A percentile compares a stretch with the other conserved stretches of the same genome.
Evolutionary conservation across 331 rosid genomes (phyloP).

Genomic region (Quercus phellos): DNA sequence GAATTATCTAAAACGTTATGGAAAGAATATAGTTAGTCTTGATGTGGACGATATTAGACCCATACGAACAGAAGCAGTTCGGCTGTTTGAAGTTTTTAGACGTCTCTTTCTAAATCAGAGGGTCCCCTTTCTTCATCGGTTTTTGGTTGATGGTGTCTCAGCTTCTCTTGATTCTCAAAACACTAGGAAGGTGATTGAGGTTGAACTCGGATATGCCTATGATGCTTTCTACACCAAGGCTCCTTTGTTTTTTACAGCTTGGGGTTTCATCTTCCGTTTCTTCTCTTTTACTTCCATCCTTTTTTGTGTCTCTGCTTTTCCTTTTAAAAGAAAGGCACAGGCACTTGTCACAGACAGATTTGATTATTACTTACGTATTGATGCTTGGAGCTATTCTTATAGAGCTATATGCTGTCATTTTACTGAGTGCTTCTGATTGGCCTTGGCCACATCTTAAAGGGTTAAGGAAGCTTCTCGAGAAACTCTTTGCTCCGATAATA

Average conservation of each 20-base stretch:
- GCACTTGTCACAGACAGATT: neutral
- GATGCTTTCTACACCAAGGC: constrained; percentile 12
- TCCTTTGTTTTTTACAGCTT: neutral
- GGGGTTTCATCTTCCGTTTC: constrained; percentile 3
- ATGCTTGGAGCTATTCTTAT: neutral
- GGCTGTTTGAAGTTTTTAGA: neutral
- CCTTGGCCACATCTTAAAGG: neutral
- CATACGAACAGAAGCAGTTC: no score
- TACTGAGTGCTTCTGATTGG: neutral
- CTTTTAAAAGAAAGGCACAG: neutral
- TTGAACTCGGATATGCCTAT: neutral
- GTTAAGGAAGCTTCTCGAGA: no score
- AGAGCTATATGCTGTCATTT: neutral
- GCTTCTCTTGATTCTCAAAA: no score
- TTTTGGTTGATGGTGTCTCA: no score
- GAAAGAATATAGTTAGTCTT: no score
- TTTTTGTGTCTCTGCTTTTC: neutral
- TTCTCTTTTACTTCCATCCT: neutral
- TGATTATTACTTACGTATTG: neutral
- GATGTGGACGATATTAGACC: no score
- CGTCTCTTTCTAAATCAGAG: no score
- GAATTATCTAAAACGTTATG: no score
- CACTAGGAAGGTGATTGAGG: neutral
- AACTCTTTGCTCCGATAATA: no score
- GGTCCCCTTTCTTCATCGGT: no score